phyloP scores from a whole-genome alignment of 176 grass and related monocot species.

The Themeda triandra region DNA sequence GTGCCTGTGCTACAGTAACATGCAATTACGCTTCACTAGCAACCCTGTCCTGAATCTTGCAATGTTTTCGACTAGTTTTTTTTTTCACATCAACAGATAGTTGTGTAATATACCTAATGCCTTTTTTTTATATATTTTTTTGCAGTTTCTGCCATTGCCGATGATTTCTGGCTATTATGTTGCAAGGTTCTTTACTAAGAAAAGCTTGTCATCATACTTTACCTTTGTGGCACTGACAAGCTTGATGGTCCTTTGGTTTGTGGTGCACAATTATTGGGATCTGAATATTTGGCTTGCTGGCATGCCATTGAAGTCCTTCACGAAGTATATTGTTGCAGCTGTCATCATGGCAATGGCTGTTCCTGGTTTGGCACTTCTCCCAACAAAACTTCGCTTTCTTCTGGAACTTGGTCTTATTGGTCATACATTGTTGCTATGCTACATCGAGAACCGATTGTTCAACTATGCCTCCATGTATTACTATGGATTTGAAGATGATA shows the following conservation, averaged over 20 bases:
- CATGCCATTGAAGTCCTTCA: conserved; percentile 93
- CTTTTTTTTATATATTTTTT: conserved; percentile 4
- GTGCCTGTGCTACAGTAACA: not conserved
- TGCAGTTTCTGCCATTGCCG: conserved; percentile 86
- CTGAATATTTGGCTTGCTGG: conserved; percentile 98
- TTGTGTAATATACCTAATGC: not conserved
- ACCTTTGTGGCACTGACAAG: conserved; percentile 86
- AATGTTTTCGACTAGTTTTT: not conserved
- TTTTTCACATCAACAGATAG: not conserved
- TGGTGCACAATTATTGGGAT: conserved; percentile 97
- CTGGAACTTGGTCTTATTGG: conserved; percentile 81
- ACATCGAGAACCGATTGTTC: conserved; percentile 93
- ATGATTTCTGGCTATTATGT: conserved; percentile 92
- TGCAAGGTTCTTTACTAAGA: conserved; percentile 90
- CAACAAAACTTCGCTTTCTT: conserved; percentile 70
- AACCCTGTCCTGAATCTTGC: not conserved
- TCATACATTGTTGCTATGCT: conserved; percentile 85
- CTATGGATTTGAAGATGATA: conserved; percentile 90
- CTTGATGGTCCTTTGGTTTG: conserved; percentile 98
- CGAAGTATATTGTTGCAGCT: conserved; percentile 80
- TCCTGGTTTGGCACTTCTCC: conserved; percentile 87
- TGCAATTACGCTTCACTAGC: not conserved
- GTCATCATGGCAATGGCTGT: conserved; percentile 83
- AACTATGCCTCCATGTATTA: conserved; percentile 89
- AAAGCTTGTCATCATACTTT: conserved; percentile 98